Percentiles rank a stretch among this genome's conserved stretches.
Conservation (phyloP, 192 early-diverging fungal species). For the Oehlia diaphana region DNA sequence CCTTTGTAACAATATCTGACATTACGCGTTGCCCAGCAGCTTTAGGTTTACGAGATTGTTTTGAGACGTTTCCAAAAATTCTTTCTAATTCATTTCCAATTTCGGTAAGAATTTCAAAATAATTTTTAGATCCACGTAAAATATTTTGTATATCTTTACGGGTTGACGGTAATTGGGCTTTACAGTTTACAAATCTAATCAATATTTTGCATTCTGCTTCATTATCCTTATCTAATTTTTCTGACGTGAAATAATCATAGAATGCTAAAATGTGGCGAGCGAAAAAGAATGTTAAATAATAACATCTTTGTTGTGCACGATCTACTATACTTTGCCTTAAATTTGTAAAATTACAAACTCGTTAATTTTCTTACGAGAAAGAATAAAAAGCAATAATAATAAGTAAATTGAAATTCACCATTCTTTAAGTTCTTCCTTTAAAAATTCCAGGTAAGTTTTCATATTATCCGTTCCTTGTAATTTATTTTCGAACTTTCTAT, state of each 20-base stretch:
- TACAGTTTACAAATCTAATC: neutral
- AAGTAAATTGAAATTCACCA: neutral
- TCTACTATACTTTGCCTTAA: constrained; percentile 7
- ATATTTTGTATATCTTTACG: neutral
- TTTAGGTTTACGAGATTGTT: neutral
- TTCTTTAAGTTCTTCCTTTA: constrained; percentile 12
- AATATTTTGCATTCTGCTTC: neutral
- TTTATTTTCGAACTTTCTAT: constrained; percentile 11
- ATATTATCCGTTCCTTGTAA: neutral
- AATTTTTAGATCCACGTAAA: neutral
- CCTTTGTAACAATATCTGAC: constrained; percentile 20
- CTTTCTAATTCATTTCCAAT: neutral
- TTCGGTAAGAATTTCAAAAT: neutral
- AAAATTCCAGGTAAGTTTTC: neutral
- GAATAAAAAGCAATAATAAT: neutral
- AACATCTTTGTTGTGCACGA: neutral
- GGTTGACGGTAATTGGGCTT: neutral
- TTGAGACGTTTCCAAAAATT: neutral
- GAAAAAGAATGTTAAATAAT: constrained; percentile 26
- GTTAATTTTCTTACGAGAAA: neutral
- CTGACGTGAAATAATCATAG: constrained; percentile 24
- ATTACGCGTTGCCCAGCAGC: neutral
- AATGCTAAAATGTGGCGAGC: constrained; percentile 22
- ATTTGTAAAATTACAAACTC: too few species aligned
- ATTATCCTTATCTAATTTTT: neutral